A percentile compares a stretch with the other conserved stretches of the same genome.
Evolutionary conservation across 805 yeast genomes (phyloP).

Genomic region (Priceomyces medius): DNA sequence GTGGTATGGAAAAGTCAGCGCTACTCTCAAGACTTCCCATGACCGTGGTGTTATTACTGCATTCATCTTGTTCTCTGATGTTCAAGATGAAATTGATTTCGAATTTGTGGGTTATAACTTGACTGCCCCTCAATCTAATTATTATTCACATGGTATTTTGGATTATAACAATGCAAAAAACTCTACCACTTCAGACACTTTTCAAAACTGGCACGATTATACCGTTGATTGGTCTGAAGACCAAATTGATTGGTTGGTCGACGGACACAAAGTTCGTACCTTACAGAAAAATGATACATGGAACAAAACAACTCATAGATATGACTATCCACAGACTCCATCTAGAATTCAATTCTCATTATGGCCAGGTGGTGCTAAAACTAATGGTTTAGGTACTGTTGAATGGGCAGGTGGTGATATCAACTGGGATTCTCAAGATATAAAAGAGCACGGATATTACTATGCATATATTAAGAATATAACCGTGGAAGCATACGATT

Average conservation of each 20-base stretch:
- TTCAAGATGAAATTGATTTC: slow-evolving; percentile 86
- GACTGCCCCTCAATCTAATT: slow-evolving; percentile 70
- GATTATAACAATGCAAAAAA: slow-evolving; percentile 61
- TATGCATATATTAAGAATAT: slow-evolving; percentile 63
- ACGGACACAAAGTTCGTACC: slow-evolving; percentile 67
- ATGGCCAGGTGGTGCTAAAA: slow-evolving; percentile 73
- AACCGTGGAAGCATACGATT: slow-evolving; percentile 65
- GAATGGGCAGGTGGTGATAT: slow-evolving; percentile 89
- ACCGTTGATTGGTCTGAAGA: slow-evolving; percentile 83
- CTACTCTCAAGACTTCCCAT: slow-evolving; percentile 70
- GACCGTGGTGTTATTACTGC: slow-evolving; percentile 81
- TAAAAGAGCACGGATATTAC: slow-evolving; percentile 76
- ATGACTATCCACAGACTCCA: slow-evolving; percentile 72
- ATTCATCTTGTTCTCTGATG: slow-evolving; percentile 75
- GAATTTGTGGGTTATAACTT: slow-evolving; percentile 82
- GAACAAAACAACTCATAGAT: slow-evolving; percentile 58
- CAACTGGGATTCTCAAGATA: slow-evolving; percentile 78
- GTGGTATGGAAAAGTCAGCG: slow-evolving; percentile 84
- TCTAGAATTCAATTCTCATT: slow-evolving; percentile 68
- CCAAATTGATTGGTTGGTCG: slow-evolving; percentile 65
- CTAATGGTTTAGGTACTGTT: slow-evolving; percentile 59
- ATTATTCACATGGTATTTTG: slow-evolving; percentile 70
- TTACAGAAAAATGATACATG: slow-evolving; percentile 59
- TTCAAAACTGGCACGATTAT: slow-evolving; percentile 68
- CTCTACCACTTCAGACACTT: slow-evolving; percentile 51